These are phyloP conservation scores for Geoglossum cookeanum DNA, from an alignment of 2,329 filamentous ascomycete genomes.

Conservation along the genomic window DNA sequence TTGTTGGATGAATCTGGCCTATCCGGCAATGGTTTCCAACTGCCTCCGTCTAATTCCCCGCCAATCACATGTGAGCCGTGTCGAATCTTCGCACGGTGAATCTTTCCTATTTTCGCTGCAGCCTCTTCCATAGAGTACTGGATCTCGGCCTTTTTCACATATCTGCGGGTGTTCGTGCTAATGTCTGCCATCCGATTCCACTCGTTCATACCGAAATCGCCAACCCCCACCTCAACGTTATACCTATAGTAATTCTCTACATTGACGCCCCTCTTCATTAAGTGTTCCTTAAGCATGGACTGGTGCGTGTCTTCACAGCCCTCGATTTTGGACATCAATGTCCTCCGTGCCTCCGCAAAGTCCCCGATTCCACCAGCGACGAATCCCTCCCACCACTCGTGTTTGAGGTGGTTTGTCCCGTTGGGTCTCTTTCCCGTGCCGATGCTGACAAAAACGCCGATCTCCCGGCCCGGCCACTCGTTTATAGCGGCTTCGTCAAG, in stretches of 20 bases:
- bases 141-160: conserved; percentile 53
- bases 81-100: conserved; percentile 55
- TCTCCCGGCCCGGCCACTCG: conserved; percentile 85
- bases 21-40: conserved; percentile 15
- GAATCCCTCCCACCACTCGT: conserved; percentile 88
- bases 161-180: conserved; percentile 75
- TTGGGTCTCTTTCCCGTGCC: conserved; percentile 78
- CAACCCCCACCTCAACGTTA: conserved; percentile 93
- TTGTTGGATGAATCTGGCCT: conserved; percentile 25
- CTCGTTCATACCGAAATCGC: conserved; percentile 97
- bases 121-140: conserved; percentile 61
- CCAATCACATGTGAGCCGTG: conserved; percentile 32
- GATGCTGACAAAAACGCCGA: conserved; percentile 81
- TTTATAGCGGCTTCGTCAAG: conserved; percentile 83
- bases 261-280: conserved; percentile 60
- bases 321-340: conserved; percentile 81
- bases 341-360: conserved; percentile 74
- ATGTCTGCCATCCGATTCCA: conserved; percentile 91
- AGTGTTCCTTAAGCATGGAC: conserved; percentile 61
- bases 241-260: conserved; percentile 83
- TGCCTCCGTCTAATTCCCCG: conserved; percentile 7
- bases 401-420: conserved; percentile 45
- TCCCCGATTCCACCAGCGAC: conserved; percentile 36
- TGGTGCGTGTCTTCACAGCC: conserved; percentile 83
- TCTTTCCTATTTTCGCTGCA: conserved; percentile 64